phyloP scores from a whole-genome alignment of 2,329 filamentous ascomycete species.

The Epichloe typhina region DNA sequence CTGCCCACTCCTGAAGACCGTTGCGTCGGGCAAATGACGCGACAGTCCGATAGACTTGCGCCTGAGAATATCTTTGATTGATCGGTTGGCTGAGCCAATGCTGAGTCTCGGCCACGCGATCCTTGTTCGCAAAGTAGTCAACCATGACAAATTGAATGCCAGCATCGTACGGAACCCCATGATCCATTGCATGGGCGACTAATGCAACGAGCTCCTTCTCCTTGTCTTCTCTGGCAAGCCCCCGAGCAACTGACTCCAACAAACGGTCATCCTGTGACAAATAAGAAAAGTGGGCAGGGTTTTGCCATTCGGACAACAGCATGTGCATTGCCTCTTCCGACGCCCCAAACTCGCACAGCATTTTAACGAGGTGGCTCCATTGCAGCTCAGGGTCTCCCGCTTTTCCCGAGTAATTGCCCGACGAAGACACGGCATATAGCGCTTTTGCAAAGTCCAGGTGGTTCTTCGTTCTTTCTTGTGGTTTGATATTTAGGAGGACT shows the following conservation, averaged over 20 bases:
- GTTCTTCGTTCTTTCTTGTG: slow-evolving; percentile 28
- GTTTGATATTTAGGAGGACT: slow-evolving; percentile 26
- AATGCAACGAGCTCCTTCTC: slow-evolving; percentile 45
- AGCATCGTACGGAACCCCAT: slow-evolving; percentile 31
- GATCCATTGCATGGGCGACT: slow-evolving; percentile 35
- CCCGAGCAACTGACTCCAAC: slow-evolving; percentile 26
- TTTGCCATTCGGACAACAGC: slow-evolving; percentile 22
- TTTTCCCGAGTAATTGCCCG: slow-evolving; percentile 11
- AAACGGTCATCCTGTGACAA: slow-evolving; percentile 12
- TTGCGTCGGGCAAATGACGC: slow-evolving; percentile 43
- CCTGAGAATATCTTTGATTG: slow-evolving; percentile 11
- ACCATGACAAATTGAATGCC: slow-evolving; percentile 42
- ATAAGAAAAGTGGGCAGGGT: slow-evolving; percentile 10
- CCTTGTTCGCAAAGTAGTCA: slow-evolving; percentile 44
- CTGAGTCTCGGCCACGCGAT: slow-evolving; percentile 48
- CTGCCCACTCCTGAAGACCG: slow-evolving; percentile 47
- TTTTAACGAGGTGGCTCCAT: slow-evolving; percentile 20
- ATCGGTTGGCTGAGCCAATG: slow-evolving; percentile 52
- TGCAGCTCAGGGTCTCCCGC: slow-evolving; percentile 10
- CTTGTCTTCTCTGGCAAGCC: slow-evolving; percentile 47
- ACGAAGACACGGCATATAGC: slow-evolving; percentile 23
- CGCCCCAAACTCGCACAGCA: slow-evolving; percentile 41
- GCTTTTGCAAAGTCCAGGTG: slow-evolving; percentile 35
- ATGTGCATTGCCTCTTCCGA: slow-evolving; percentile 38
- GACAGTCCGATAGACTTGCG: slow-evolving; percentile 16